Percentiles rank a stretch among this genome's conserved stretches.
Conservation (phyloP, 2,329 filamentous ascomycete genomes). For the Chlorencoelia australis region DNA sequence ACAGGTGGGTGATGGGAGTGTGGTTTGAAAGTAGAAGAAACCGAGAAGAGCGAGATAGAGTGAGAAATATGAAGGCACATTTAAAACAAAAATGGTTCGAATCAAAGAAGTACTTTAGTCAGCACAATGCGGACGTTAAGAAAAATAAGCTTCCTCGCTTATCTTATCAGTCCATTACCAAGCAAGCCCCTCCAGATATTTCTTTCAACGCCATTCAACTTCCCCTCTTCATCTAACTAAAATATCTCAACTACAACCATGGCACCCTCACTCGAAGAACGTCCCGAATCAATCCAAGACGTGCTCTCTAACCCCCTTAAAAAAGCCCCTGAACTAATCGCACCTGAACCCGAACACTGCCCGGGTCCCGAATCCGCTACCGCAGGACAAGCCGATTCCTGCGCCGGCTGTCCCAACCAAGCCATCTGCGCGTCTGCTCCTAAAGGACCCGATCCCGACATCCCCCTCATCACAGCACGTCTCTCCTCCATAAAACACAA, state of each 20-base stretch:
- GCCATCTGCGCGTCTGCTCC: slow-evolving; percentile 87
- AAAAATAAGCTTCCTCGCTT: too few species aligned
- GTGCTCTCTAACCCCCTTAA: slow-evolving; percentile 70
- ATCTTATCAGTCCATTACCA: too few species aligned
- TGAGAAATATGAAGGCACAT: too few species aligned
- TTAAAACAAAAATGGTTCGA: too few species aligned
- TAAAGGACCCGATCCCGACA: slow-evolving; percentile 91
- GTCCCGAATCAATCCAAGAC: slow-evolving; percentile 53
- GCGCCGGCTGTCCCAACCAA: slow-evolving; percentile 93
- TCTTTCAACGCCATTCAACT: not conserved
- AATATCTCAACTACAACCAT: slow-evolving; percentile 35
- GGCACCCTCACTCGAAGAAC: slow-evolving; percentile 76
- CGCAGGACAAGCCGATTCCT: slow-evolving; percentile 67
- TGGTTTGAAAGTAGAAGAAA: too few species aligned
- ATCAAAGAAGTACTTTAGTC: too few species aligned
- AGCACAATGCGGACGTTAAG: too few species aligned
- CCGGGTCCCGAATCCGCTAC: slow-evolving; percentile 75
- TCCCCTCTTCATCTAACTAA: not conserved
- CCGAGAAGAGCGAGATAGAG: too few species aligned
- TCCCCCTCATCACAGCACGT: slow-evolving; percentile 75
- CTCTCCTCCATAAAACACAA: slow-evolving; percentile 80
- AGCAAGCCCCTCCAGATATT: too few species aligned
- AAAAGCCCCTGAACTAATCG: slow-evolving; percentile 73
- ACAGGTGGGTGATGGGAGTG: not conserved
- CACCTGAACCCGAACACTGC: slow-evolving; percentile 94